A percentile compares a stretch with the other conserved stretches of the same genome.
These are phyloP conservation scores for Jasminum sambac DNA, from an alignment of 257 asterid species.

Conservation along the genomic window DNA sequence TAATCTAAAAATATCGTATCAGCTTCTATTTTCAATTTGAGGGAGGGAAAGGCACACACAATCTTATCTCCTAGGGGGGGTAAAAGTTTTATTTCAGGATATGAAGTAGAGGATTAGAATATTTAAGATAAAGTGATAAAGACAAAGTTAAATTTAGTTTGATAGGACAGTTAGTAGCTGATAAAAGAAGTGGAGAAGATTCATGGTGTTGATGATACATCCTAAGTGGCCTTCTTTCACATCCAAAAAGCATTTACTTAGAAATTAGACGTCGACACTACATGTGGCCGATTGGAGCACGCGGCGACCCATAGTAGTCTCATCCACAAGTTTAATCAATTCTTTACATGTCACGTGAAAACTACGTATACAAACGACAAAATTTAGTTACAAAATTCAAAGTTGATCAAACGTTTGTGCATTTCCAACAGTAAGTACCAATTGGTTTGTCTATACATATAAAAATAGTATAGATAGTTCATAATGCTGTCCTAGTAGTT, in stretches of 20 bases:
- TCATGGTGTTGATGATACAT: background rate
- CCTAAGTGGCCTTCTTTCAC: background rate
- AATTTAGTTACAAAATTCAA: too few relatives aligned
- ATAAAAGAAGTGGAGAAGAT: background rate
- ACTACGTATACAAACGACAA: too few relatives aligned
- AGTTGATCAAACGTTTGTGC: too few relatives aligned
- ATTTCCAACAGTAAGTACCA: too few relatives aligned
- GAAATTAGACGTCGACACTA: background rate
- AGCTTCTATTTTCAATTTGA: too few relatives aligned
- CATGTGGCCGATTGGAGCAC: background rate
- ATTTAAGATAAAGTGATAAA: background rate
- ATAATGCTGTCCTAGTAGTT: too few relatives aligned
- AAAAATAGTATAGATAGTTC: too few relatives aligned
- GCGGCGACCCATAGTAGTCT: background rate
- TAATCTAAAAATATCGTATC: too few relatives aligned
- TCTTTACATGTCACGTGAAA: too few relatives aligned
- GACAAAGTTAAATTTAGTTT: background rate
- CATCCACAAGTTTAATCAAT: too few relatives aligned
- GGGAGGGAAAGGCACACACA: too few relatives aligned
- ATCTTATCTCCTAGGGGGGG: background rate
- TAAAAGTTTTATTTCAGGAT: background rate
- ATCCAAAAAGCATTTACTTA: background rate
- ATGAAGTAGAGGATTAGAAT: background rate
- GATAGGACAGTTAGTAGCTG: background rate
- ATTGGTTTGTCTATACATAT: too few relatives aligned